Evolutionary conservation across 192 early-diverging fungal species (phyloP).

Genomic region (Coemansia javaensis): DNA sequence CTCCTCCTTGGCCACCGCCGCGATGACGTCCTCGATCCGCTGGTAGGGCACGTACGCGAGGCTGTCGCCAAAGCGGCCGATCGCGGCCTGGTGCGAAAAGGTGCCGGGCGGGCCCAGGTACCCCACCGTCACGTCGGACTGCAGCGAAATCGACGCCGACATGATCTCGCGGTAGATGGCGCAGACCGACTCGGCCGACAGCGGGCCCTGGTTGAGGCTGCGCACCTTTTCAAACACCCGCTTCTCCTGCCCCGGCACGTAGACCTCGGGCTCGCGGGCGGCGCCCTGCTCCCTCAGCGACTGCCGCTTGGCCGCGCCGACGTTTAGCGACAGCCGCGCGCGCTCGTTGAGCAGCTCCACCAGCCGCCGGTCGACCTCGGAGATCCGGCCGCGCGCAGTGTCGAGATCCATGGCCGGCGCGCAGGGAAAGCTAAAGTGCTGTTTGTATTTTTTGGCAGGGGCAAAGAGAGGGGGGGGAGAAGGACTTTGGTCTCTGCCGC

Average conservation of each 20-base stretch:
- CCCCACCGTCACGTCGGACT: constrained; percentile 73
- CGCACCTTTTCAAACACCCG: constrained; percentile 70
- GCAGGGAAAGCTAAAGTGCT: no score
- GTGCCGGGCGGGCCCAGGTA: constrained; percentile 90
- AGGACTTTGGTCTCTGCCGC: no score
- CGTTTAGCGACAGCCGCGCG: constrained; percentile 71
- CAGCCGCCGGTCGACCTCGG: constrained; percentile 67
- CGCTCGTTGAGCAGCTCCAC: constrained; percentile 79
- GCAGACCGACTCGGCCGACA: constrained; percentile 62
- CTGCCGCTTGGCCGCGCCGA: constrained; percentile 67
- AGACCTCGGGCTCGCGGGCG: constrained; percentile 57
- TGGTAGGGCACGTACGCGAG: constrained; percentile 63
- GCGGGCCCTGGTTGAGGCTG: constrained; percentile 69
- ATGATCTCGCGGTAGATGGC: constrained; percentile 79
- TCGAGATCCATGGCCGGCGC: constrained; percentile 55
- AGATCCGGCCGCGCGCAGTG: constrained; percentile 62
- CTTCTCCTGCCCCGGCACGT: constrained; percentile 73
- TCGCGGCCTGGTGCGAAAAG: constrained; percentile 85
- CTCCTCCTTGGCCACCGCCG: constrained; percentile 64
- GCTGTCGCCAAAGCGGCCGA: constrained; percentile 73
- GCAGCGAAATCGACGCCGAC: constrained; percentile 83
- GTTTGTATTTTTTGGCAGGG: no score
- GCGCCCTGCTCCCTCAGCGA: constrained; percentile 38
- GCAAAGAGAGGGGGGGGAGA: no score
- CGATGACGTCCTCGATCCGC: constrained; percentile 75